Evolutionary conservation across 140 eudicot genomes (phyloP).

Genomic region (Cichorium intybus): DNA sequence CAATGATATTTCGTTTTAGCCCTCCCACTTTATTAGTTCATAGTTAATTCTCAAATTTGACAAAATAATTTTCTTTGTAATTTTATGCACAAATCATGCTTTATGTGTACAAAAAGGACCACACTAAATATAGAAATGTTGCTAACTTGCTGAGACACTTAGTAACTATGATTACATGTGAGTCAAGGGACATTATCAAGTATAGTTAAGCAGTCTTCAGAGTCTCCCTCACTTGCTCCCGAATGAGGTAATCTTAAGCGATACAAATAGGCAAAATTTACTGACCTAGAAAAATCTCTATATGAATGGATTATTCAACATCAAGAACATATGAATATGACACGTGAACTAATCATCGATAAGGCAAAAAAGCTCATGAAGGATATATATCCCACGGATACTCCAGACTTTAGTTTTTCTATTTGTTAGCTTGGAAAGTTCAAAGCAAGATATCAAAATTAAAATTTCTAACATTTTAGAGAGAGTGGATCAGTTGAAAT

Average conservation of each 20-base stretch:
- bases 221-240: constrained; percentile 4
- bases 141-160: no score
- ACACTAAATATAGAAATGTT: no score
- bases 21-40: no score
- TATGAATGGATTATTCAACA: no score
- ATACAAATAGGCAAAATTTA: no score
- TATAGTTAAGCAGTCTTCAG: constrained; percentile 4
- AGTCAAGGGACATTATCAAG: neutral
- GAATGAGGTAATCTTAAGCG: neutral
- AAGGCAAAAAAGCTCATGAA: neutral
- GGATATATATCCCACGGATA: neutral
- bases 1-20: no score
- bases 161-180: neutral
- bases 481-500: constrained; percentile 6
- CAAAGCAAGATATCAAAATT: constrained; percentile 3
- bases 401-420: constrained; percentile 4
- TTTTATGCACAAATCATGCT: no score
- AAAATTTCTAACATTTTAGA: neutral
- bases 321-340: constrained; percentile 17
- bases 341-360: constrained; percentile 1
- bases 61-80: no score
- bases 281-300: neutral
- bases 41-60: no score
- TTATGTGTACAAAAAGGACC: no score
- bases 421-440: constrained; percentile 3